A percentile compares a stretch with the other conserved stretches of the same genome.
Conservation (phyloP, 2,329 filamentous ascomycete genomes). For the Fusarium euwallaceae region DNA sequence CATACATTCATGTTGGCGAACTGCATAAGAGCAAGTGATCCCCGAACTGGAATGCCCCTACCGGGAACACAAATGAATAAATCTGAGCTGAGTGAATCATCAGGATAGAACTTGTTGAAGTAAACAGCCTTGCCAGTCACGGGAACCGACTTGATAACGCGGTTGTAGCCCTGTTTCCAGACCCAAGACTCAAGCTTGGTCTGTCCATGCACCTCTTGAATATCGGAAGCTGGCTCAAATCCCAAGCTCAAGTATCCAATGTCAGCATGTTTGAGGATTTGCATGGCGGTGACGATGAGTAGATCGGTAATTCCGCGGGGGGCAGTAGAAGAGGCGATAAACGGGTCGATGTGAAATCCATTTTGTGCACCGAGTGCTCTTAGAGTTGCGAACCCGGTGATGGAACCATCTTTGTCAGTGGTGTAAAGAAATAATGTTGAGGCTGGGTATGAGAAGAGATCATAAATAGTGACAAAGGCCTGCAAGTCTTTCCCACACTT, state of each 20-base stretch:
- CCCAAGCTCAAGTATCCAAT: slow-evolving; percentile 19
- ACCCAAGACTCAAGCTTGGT: slow-evolving; percentile 9
- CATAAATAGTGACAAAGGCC: slow-evolving; percentile 18
- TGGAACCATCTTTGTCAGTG: background rate
- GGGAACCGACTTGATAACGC: slow-evolving; percentile 12
- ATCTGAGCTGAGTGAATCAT: slow-evolving; percentile 2
- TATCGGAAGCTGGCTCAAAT: background rate
- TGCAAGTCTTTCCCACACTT: background rate
- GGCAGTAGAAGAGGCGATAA: slow-evolving; percentile 12
- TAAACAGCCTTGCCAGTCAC: slow-evolving; percentile 15
- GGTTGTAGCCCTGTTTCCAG: slow-evolving; percentile 15
- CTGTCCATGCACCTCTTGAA: background rate
- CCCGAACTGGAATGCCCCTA: background rate
- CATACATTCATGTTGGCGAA: slow-evolving; percentile 18
- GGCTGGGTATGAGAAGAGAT: background rate
- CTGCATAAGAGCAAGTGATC: slow-evolving; percentile 15
- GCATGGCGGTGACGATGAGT: slow-evolving; percentile 11
- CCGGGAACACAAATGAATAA: slow-evolving; percentile 18
- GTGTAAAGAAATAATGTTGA: slow-evolving; percentile 16
- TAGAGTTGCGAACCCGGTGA: slow-evolving; percentile 19
- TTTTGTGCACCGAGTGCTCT: slow-evolving; percentile 5
- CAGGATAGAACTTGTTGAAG: slow-evolving; percentile 17
- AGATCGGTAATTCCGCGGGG: slow-evolving; percentile 16
- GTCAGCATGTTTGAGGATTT: background rate
- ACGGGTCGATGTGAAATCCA: slow-evolving; percentile 23